Evolutionary conservation across 208 protist species (phyloP).

Genomic region (Borovskyia barvae): DNA sequence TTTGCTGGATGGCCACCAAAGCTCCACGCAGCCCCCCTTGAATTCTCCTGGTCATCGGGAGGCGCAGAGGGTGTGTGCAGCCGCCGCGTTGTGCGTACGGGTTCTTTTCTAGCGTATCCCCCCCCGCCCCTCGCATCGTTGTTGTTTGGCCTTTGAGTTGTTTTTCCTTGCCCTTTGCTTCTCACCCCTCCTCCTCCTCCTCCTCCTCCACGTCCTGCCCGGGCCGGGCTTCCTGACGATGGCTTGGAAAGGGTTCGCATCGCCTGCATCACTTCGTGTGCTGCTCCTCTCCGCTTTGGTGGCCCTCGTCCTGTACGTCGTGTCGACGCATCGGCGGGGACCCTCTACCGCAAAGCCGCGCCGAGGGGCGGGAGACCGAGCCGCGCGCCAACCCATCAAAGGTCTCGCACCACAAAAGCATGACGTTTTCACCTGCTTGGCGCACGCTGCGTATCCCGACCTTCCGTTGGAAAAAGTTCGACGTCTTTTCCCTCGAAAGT

Average conservation of each 20-base stretch:
- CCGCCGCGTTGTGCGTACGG: no score
- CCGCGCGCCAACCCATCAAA: conserved; percentile 3
- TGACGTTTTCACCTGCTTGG: conserved; percentile 45
- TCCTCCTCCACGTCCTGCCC: no score
- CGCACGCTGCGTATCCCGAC: conserved; percentile 13
- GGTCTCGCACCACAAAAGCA: conserved; percentile 39
- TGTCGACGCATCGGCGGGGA: not conserved
- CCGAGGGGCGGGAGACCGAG: not conserved
- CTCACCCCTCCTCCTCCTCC: no score
- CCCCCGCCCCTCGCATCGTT: not conserved
- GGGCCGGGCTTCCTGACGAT: no score
- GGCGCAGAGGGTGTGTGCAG: no score
- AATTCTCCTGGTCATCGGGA: no score
- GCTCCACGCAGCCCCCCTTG: no score
- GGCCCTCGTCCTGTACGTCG: conserved; percentile 2
- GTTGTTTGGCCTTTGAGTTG: not conserved
- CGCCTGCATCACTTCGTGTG: not conserved
- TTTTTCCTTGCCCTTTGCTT: not conserved
- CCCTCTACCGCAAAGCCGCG: not conserved
- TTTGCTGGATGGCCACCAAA: no score
- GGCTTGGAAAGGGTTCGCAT: no score
- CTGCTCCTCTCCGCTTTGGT: conserved; percentile 5
- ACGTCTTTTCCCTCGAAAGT: conserved; percentile 66
- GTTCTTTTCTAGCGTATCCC: not conserved
- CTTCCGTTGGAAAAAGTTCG: conserved; percentile 22